A percentile compares a stretch with the other conserved stretches of the same genome.
These are phyloP conservation scores for Circinella umbellata DNA, from an alignment of 371 early-diverging fungal genomes.

Conservation along the genomic window DNA sequence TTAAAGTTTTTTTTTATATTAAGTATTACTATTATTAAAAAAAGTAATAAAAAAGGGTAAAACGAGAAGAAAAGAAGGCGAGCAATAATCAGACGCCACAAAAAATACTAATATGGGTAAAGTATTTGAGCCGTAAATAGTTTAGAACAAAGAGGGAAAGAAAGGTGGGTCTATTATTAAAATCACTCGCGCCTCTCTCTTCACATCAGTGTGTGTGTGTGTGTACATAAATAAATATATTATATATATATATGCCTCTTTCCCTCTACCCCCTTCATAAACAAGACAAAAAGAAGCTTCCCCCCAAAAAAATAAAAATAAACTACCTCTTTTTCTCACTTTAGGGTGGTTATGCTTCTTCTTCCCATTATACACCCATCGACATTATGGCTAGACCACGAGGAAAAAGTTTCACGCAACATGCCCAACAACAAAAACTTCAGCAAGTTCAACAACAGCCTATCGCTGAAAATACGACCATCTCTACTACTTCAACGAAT, in stretches of 20 bases:
- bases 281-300: too few species aligned
- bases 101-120: too few species aligned
- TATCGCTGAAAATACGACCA: background rate
- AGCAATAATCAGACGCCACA: too few species aligned
- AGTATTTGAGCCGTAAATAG: too few species aligned
- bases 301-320: too few species aligned
- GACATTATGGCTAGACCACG: conserved; percentile 10
- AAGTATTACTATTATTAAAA: background rate
- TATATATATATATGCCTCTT: too few species aligned
- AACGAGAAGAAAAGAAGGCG: background rate
- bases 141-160: too few species aligned
- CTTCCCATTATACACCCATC: background rate
- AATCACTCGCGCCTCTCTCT: background rate
- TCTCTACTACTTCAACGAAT: background rate
- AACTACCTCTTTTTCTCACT: background rate
- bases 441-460: background rate
- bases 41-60: background rate
- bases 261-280: too few species aligned
- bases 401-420: conserved; percentile 4
- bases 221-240: too few species aligned
- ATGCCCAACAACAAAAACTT: background rate
- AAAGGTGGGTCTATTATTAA: too few species aligned
- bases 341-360: background rate
- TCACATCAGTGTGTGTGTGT: background rate
- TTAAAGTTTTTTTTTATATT: too few species aligned